Conservation (phyloP, 1,284 basidiomycete species). For the Puccinia novopanici region DNA sequence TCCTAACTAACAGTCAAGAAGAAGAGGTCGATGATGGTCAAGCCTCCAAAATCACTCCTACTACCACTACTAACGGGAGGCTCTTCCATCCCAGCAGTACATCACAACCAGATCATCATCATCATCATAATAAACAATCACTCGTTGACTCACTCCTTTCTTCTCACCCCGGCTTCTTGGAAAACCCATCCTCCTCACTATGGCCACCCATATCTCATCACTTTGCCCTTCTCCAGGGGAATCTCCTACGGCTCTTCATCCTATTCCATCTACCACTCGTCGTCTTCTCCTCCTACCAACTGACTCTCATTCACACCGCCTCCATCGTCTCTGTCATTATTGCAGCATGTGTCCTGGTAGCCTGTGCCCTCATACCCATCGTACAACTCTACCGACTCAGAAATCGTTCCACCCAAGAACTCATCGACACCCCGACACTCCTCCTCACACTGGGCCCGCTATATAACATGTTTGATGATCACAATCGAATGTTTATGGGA, state of each 20-base stretch:
- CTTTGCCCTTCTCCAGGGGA: slow-evolving; percentile 41
- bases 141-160: not conserved
- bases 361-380: slow-evolving; percentile 9
- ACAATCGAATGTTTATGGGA: slow-evolving; percentile 35
- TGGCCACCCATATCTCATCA: slow-evolving; percentile 17
- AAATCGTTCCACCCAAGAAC: slow-evolving; percentile 18
- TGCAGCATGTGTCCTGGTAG: not conserved
- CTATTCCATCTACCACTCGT: slow-evolving; percentile 41
- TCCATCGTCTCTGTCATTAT: slow-evolving; percentile 15
- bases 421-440: not conserved
- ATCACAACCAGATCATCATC: too few relatives aligned
- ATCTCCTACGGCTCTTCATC: slow-evolving; percentile 33
- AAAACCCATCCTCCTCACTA: not conserved
- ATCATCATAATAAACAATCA: not conserved
- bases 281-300: slow-evolving; percentile 30
- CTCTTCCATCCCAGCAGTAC: too few relatives aligned
- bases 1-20: too few relatives aligned
- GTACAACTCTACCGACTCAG: slow-evolving; percentile 37
- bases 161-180: too few relatives aligned
- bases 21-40: too few relatives aligned
- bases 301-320: slow-evolving; percentile 6
- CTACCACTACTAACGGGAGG: too few relatives aligned
- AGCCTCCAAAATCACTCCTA: too few relatives aligned
- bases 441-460: slow-evolving; percentile 43
- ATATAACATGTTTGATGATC: slow-evolving; percentile 45